phyloP scores from a whole-genome alignment of 73 alveolate genomes.

The Effrenium voratum region DNA sequence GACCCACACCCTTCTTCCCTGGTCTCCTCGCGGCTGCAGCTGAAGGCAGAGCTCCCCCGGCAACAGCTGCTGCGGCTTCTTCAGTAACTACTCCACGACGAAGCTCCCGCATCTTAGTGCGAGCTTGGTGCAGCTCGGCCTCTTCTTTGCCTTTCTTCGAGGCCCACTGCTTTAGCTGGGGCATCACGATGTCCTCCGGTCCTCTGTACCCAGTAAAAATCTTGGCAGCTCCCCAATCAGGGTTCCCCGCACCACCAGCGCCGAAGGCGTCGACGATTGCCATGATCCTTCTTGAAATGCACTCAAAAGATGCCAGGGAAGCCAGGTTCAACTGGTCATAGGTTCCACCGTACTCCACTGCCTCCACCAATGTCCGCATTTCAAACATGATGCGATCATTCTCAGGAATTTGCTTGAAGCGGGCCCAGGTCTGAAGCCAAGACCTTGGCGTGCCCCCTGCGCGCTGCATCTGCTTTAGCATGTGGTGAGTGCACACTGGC shows the following conservation, averaged over 20 bases:
- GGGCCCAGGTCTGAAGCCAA: conserved; percentile 13
- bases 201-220: background rate
- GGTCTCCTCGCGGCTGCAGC: background rate
- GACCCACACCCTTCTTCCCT: background rate
- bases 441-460: background rate
- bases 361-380: background rate
- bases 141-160: conserved; percentile 8
- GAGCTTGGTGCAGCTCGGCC: background rate
- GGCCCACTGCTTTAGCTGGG: background rate
- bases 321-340: conserved; percentile 45
- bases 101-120: conserved; percentile 6
- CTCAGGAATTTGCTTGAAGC: background rate
- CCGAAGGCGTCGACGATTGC: conserved; percentile 39
- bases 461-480: conserved; percentile 1
- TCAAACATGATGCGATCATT: conserved; percentile 22
- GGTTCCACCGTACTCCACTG: background rate
- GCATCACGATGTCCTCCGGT: background rate
- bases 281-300: background rate
- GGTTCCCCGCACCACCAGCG: background rate
- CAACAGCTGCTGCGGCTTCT: conserved; percentile 15
- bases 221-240: background rate
- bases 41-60: background rate
- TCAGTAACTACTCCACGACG: background rate
- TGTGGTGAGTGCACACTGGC: background rate
- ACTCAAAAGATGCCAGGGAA: background rate